These are phyloP conservation scores for Spatholobus suberectus DNA, from an alignment of 306 rosid species.

Conservation along the genomic window DNA sequence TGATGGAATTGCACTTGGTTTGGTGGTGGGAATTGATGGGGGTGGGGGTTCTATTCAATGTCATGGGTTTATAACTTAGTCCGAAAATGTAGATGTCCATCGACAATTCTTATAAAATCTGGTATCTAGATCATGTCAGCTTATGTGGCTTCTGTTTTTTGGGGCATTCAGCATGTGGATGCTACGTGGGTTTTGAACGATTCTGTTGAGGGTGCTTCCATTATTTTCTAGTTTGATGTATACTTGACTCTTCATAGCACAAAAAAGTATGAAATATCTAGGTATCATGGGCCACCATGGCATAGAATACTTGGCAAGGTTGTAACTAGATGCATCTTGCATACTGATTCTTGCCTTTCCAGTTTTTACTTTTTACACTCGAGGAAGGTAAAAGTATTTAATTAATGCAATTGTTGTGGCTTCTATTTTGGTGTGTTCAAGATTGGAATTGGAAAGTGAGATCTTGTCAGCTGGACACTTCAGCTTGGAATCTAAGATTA, in stretches of 20 bases:
- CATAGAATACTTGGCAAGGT: conserved; percentile 6
- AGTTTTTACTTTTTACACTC: neutral
- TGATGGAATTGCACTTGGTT: conserved; percentile 19
- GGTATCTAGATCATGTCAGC: neutral
- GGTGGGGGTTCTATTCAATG: conserved; percentile 1
- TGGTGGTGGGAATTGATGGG: conserved; percentile 7
- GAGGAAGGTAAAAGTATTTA: neutral
- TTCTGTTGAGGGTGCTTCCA: conserved; percentile 18
- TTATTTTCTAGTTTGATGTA: conserved; percentile 1
- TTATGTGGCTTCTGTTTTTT: conserved; percentile 17
- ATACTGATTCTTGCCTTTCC: conserved; percentile 2
- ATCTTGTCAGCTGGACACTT: neutral
- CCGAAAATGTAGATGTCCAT: neutral
- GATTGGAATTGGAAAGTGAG: conserved; percentile 18
- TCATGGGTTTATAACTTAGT: neutral
- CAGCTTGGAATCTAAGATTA: conserved; percentile 16
- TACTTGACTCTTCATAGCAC: neutral
- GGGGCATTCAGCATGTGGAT: conserved; percentile 20
- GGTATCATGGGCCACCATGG: neutral
- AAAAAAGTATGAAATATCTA: no score
- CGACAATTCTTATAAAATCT: neutral
- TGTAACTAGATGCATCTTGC: conserved; percentile 9
- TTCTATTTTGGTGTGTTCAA: conserved; percentile 5
- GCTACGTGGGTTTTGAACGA: conserved; percentile 5
- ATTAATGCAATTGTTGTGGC: conserved; percentile 11